phyloP scores from a whole-genome alignment of 2,329 filamentous ascomycete genomes.

The Mariannaea sp. region DNA sequence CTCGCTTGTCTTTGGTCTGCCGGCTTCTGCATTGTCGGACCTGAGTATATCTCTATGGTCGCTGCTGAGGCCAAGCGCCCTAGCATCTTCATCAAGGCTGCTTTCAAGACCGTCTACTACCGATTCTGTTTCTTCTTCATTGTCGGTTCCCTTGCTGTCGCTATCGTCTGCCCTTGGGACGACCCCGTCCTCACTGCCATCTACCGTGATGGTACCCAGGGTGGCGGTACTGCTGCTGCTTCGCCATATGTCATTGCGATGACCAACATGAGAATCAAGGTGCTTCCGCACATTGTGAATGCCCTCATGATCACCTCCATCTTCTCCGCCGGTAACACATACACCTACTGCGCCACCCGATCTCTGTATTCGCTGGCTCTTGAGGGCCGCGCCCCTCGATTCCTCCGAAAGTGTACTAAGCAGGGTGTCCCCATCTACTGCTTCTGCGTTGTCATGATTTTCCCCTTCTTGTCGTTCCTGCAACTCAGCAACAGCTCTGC shows the following conservation, averaged over 20 bases:
- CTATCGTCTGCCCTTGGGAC: constrained; percentile 69
- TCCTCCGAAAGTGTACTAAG: constrained; percentile 63
- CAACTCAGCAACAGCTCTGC: constrained; percentile 54
- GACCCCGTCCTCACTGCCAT: constrained; percentile 61
- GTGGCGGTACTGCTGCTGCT: constrained; percentile 53
- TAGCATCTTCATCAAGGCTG: constrained; percentile 65
- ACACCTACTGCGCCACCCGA: constrained; percentile 56
- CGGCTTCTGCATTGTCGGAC: constrained; percentile 66
- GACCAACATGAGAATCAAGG: constrained; percentile 56
- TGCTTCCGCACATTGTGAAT: constrained; percentile 63
- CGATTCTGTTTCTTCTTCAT: constrained; percentile 74
- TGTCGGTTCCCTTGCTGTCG: constrained; percentile 67
- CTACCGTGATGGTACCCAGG: constrained; percentile 44
- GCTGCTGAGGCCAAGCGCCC: constrained; percentile 72
- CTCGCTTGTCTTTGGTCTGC: constrained; percentile 69
- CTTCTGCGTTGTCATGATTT: constrained; percentile 58
- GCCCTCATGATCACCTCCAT: constrained; percentile 53
- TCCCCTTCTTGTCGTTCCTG: constrained; percentile 59
- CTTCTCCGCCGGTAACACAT: constrained; percentile 56
- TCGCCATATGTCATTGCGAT: constrained; percentile 69
- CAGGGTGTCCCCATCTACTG: constrained; percentile 66
- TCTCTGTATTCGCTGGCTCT: constrained; percentile 57
- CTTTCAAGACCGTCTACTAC: constrained; percentile 75
- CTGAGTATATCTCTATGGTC: constrained; percentile 71
- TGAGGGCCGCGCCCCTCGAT: constrained; percentile 53